Evolutionary conservation across 1,139 yeast genomes (phyloP), one percentile per base, ranked within the genome.

Genomic region (Arxiozyma slooffiae): DNA sequence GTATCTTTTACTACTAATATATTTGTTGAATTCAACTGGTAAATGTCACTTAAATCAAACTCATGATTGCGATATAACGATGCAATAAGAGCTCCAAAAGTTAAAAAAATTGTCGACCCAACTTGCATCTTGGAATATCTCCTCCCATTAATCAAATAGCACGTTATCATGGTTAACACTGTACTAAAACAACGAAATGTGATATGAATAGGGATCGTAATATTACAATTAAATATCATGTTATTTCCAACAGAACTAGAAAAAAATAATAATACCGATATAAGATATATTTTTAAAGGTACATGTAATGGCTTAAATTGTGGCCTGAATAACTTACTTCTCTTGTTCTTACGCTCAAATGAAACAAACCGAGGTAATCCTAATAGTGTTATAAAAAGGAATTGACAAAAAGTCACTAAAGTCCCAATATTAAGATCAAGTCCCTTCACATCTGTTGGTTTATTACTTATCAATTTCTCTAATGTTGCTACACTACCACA

Each of bases 141-240:
- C 57, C 76, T 80, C 3, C 75, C 65, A 46, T 71, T 73, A 38
- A 77, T 61, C 2, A 71, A 48, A 54, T 68, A 72, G 2, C 90
- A 88, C 14, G 81, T 68, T 0, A 75, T 41, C 81, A 85, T 76
- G 0, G 86, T 80, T 20, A 80, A 68, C 8, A 80, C 78, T 0
- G 86, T 77, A 0, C 86, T 81, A 6, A 83, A 77, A 8, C 88
- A 81, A 52, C 90, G 67, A 57, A 83, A 74, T 7, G 83, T 77
- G 37, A 83, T 82, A 60, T 83, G 88, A 37, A 82, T 68, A 0
- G 90, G 89, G 34, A 85, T 76, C 2, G 85, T 76, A 24, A 85
- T 72, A 43, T 79, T 73, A 62, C 70, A 81, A 37, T 70, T 73
- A 69, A 81, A 79, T 0, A 78, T 87, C 52, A 70, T 66, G 60